Conservation (phyloP, 805 yeast genomes). For the Candida ipomoeae region DNA sequence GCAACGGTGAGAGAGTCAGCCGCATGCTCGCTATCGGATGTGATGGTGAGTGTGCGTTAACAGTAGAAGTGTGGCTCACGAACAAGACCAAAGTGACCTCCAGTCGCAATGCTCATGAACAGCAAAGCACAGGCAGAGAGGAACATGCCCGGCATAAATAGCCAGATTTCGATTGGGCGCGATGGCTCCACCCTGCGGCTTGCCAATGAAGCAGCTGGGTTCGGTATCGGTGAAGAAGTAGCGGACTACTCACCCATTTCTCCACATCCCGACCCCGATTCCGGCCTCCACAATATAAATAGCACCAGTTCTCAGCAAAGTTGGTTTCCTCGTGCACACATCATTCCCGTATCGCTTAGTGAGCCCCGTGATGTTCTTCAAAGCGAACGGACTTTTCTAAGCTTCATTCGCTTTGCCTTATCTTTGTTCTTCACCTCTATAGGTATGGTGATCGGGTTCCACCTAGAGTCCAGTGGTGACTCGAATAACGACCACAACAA, state of each 20-base stretch:
- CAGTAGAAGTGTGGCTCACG: not conserved
- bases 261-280: not conserved
- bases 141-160: not conserved
- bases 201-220: not conserved
- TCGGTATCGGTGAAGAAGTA: too few relatives aligned
- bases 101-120: not conserved
- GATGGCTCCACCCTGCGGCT: not conserved
- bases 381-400: constrained; percentile 49
- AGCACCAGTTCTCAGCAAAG: not conserved
- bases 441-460: constrained; percentile 44
- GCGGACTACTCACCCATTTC: not conserved
- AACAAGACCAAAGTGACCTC: not conserved
- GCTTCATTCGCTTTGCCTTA: constrained; percentile 45
- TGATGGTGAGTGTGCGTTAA: not conserved
- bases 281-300: not conserved
- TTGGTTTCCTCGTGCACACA: constrained; percentile 12
- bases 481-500: not conserved
- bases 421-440: constrained; percentile 45
- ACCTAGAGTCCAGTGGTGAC: constrained; percentile 30
- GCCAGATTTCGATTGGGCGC: not conserved
- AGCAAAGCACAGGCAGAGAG: not conserved
- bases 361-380: constrained; percentile 55
- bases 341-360: constrained; percentile 13
- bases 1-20: not conserved
- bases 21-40: not conserved